phyloP scores from a whole-genome alignment of 2,329 filamentous ascomycete species.

The Ceratocystis destructans region DNA sequence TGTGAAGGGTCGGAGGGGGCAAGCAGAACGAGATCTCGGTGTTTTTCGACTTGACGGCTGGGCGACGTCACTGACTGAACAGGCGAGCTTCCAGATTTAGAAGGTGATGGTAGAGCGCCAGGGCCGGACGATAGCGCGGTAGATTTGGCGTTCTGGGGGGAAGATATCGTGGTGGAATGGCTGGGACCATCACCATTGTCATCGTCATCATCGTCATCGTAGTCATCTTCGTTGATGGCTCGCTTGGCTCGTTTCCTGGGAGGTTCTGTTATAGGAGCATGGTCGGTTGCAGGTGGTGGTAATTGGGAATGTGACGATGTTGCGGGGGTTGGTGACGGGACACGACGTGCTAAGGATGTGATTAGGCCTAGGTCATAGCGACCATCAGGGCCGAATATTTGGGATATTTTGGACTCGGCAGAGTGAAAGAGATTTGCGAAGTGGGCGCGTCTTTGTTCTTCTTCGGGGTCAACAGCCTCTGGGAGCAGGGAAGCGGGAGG shows the following conservation, averaged over 20 bases:
- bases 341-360: constrained; percentile 46
- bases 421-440: constrained; percentile 67
- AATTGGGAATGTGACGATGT: constrained; percentile 20
- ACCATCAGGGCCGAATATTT: constrained; percentile 53
- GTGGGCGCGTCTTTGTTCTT: constrained; percentile 56
- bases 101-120: constrained; percentile 50
- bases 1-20: constrained; percentile 7
- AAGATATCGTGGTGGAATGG: constrained; percentile 31
- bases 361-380: constrained; percentile 39
- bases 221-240: constrained; percentile 71
- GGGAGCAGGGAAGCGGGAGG: constrained; percentile 10
- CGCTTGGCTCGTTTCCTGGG: constrained; percentile 62
- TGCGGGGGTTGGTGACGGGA: constrained; percentile 21
- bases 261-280: constrained; percentile 44
- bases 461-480: constrained; percentile 29
- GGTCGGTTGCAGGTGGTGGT: constrained; percentile 43
- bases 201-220: constrained; percentile 69
- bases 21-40: constrained; percentile 16
- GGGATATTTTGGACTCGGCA: constrained; percentile 62
- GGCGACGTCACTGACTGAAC: constrained; percentile 49
- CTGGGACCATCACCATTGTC: constrained; percentile 47
- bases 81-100: constrained; percentile 54
- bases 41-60: constrained; percentile 23
- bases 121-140: constrained; percentile 36
- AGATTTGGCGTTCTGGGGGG: constrained; percentile 35